These are phyloP conservation scores for Agaricus blazei DNA, from an alignment of 768 basidiomycete genomes.

Conservation along the genomic window DNA sequence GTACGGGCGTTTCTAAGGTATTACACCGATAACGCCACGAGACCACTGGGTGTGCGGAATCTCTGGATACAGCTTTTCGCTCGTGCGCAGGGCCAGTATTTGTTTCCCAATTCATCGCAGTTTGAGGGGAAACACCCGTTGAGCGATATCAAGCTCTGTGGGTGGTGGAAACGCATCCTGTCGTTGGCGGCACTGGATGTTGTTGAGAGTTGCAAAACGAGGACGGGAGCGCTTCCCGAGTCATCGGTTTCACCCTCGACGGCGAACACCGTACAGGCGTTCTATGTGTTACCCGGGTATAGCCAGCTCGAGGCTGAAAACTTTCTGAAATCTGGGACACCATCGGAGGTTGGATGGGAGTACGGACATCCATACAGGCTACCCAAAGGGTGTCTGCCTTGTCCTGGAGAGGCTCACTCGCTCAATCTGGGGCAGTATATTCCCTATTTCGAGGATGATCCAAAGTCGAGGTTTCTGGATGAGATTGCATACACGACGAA, in stretches of 20 bases:
- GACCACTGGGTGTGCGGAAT: constrained; percentile 50
- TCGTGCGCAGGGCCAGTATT: constrained; percentile 83
- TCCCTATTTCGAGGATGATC: constrained; percentile 94
- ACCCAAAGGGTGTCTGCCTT: constrained; percentile 44
- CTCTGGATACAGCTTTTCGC: constrained; percentile 90
- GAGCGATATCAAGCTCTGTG: constrained; percentile 74
- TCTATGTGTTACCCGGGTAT: constrained; percentile 69
- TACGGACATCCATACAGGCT: constrained; percentile 79
- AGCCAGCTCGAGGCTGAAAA: constrained; percentile 61
- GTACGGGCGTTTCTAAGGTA: constrained; percentile 60
- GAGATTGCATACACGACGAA: constrained; percentile 78
- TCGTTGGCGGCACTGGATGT: constrained; percentile 47
- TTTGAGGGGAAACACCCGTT: constrained; percentile 66
- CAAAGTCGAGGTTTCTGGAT: constrained; percentile 90
- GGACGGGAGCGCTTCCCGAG: neutral
- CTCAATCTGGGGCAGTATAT: constrained; percentile 68
- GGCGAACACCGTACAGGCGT: constrained; percentile 24
- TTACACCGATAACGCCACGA: constrained; percentile 58
- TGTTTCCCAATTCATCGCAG: constrained; percentile 86
- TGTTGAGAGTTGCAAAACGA: constrained; percentile 13
- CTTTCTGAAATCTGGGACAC: constrained; percentile 37
- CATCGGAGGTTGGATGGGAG: constrained; percentile 41
- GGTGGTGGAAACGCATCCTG: constrained; percentile 88
- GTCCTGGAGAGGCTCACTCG: constrained; percentile 24
- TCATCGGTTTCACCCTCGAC: neutral